These are phyloP conservation scores for Hamigera avellanea DNA, from an alignment of 495 filamentous ascomycete genomes.

Conservation along the genomic window DNA sequence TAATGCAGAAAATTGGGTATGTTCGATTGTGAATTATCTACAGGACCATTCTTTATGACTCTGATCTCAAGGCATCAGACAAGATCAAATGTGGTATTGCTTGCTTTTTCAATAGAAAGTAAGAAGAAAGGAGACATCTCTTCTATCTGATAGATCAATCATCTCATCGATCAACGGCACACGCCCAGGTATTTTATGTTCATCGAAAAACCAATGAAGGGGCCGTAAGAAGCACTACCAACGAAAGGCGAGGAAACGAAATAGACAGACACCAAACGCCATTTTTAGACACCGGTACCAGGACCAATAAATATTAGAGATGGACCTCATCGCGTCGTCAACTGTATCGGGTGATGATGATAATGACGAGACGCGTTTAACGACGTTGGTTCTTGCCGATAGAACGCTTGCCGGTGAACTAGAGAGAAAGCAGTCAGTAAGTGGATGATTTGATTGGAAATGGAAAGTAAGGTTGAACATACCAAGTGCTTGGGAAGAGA, in stretches of 20 bases:
- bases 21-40: too few relatives aligned
- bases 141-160: too few relatives aligned
- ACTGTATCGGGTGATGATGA: background rate
- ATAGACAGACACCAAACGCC: slow-evolving; percentile 26
- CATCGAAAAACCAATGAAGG: background rate
- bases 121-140: too few relatives aligned
- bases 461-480: slow-evolving; percentile 21
- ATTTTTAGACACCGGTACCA: slow-evolving; percentile 22
- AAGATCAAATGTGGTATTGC: too few relatives aligned
- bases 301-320: slow-evolving; percentile 26
- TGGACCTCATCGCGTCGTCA: slow-evolving; percentile 5
- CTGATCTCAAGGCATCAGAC: too few relatives aligned
- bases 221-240: background rate
- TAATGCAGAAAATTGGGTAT: too few relatives aligned
- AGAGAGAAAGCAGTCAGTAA: slow-evolving; percentile 13
- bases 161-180: too few relatives aligned
- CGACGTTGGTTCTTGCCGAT: slow-evolving; percentile 50
- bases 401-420: slow-evolving; percentile 47
- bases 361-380: slow-evolving; percentile 15
- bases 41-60: too few relatives aligned
- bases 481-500: slow-evolving; percentile 87
- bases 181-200: background rate
- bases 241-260: slow-evolving; percentile 3
- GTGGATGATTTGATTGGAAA: slow-evolving; percentile 1
- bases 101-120: too few relatives aligned